Percentiles rank a stretch among this genome's conserved stretches.
These are phyloP conservation scores for Tephrocybe sp. DNA, from an alignment of 768 basidiomycete genomes.

Conservation along the genomic window DNA sequence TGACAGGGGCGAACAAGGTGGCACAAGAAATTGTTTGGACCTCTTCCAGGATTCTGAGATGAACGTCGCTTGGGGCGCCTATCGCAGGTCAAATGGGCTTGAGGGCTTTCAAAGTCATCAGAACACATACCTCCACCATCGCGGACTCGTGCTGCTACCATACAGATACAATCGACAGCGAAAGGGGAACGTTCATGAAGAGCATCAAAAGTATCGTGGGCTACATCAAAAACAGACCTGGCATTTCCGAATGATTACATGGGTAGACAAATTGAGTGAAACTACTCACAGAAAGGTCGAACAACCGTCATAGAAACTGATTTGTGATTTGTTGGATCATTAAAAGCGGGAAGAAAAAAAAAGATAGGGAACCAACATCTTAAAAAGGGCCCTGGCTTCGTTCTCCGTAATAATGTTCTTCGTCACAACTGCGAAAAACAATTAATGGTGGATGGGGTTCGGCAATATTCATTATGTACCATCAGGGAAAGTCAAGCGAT, in stretches of 20 bases:
- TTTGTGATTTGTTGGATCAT: constrained; percentile 15
- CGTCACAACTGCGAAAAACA: constrained; percentile 60
- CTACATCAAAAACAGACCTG: constrained; percentile 79
- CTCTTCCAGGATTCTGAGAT: constrained; percentile 73
- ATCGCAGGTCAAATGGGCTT: constrained; percentile 12
- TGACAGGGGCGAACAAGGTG: constrained; percentile 84
- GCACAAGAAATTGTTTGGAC: constrained; percentile 83
- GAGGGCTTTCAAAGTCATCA: neutral
- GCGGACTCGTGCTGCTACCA: constrained; percentile 87
- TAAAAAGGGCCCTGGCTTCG: constrained; percentile 84
- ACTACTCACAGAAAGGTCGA: constrained; percentile 64
- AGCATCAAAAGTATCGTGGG: constrained; percentile 80
- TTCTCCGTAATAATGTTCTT: constrained; percentile 77
- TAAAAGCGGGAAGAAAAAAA: constrained; percentile 8
- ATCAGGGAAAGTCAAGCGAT: constrained; percentile 71
- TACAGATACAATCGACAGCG: constrained; percentile 88
- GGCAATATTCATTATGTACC: too few relatives aligned
- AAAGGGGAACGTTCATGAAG: constrained; percentile 90
- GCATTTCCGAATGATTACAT: constrained; percentile 2
- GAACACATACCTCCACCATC: constrained; percentile 76
- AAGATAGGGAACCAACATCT: constrained; percentile 55
- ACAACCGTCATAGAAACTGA: constrained; percentile 89
- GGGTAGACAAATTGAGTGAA: constrained; percentile 17
- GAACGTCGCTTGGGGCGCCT: constrained; percentile 76
- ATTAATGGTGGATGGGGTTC: too few relatives aligned